Percentiles rank a stretch among this genome's conserved stretches.
Conservation (phyloP, 176 grass and related monocot genomes). For the Microstegium vimineum region DNA sequence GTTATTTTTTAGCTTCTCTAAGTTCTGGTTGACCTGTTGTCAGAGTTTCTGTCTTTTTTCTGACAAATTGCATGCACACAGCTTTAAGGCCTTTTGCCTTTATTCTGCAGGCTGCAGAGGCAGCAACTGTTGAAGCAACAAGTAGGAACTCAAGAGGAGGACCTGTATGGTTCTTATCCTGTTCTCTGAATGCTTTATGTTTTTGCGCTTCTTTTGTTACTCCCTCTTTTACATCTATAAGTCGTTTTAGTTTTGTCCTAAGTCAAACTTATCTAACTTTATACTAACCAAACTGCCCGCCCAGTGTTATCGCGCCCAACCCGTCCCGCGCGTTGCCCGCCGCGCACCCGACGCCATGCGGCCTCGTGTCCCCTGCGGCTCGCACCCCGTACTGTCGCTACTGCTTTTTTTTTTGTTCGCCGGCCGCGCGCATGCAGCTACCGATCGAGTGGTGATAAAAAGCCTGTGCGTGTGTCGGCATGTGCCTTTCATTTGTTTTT, state of each 20-base stretch:
- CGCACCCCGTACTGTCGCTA: no score
- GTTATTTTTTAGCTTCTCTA: slow-evolving; percentile 15
- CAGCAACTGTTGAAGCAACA: slow-evolving; percentile 81
- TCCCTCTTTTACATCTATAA: not conserved
- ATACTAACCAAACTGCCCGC: no score
- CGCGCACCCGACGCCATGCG: no score
- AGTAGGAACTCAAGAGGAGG: slow-evolving; percentile 70
- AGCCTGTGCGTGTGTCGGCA: no score
- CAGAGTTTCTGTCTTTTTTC: not conserved
- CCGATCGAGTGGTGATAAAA: no score
- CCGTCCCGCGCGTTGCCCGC: no score
- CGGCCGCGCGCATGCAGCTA: no score
- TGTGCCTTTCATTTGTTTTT: no score
- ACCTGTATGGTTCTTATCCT: slow-evolving; percentile 55
- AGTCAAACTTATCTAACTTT: not conserved
- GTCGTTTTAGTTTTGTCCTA: not conserved
- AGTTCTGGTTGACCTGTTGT: not conserved
- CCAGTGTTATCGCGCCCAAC: no score
- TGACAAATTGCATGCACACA: not conserved
- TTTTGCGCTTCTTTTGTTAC: slow-evolving; percentile 11
- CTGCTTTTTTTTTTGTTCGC: no score
- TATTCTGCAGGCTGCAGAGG: slow-evolving; percentile 69
- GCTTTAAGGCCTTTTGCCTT: slow-evolving; percentile 14
- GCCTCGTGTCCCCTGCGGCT: no score
- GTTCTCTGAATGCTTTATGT: not conserved